phyloP scores from a whole-genome alignment of 306 rosid genomes.

The Nissolia schottii region DNA sequence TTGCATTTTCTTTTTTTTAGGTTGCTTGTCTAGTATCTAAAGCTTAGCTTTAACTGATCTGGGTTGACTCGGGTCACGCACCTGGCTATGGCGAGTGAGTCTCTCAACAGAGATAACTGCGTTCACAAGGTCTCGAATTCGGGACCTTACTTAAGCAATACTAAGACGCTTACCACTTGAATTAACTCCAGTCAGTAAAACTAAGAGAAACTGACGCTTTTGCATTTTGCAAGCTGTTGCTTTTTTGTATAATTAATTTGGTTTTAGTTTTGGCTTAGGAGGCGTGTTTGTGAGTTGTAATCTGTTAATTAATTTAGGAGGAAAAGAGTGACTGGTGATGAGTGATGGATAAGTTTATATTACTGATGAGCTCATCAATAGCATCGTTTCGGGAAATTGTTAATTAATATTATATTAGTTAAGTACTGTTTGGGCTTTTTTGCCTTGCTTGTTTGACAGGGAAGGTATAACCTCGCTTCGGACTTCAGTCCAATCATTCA shows the following conservation, averaged over 20 bases:
- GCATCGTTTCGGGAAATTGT: neutral
- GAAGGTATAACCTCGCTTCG: neutral
- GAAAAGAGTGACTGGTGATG: neutral
- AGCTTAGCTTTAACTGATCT: too few relatives aligned
- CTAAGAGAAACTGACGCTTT: too few relatives aligned
- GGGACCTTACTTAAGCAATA: too few relatives aligned
- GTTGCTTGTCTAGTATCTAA: too few relatives aligned
- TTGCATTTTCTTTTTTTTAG: too few relatives aligned
- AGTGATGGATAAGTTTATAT: neutral
- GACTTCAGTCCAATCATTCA: neutral
- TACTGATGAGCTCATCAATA: neutral
- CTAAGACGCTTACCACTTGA: too few relatives aligned
- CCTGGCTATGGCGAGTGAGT: too few relatives aligned
- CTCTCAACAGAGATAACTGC: too few relatives aligned
- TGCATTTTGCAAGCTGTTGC: neutral
- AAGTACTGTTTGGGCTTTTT: neutral
- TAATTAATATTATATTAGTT: neutral
- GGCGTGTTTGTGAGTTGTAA: neutral
- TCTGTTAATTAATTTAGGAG: neutral
- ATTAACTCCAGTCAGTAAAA: too few relatives aligned
- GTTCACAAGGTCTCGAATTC: too few relatives aligned
- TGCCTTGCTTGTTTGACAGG: constrained; percentile 14
- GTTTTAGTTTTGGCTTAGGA: neutral
- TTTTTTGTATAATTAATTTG: neutral
- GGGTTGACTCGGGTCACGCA: too few relatives aligned